Percentiles rank a stretch among this genome's conserved stretches.
These are phyloP conservation scores for Cladorrhinum sp. DNA, from an alignment of 2,329 filamentous ascomycete genomes.

Conservation along the genomic window DNA sequence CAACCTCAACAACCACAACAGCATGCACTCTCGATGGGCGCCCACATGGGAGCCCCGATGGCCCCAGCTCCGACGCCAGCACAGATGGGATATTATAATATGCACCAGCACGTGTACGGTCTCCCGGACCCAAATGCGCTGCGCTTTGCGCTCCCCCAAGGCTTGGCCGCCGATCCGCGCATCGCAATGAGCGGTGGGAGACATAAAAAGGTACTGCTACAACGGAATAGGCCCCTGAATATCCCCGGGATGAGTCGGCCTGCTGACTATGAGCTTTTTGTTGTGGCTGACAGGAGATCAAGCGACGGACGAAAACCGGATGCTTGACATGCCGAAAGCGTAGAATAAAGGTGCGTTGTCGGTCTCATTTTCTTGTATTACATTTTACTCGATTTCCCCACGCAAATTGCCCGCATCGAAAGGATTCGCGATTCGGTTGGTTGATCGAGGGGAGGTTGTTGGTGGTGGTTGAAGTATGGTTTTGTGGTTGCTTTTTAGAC, in stretches of 20 bases:
- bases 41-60: constrained; percentile 35
- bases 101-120: constrained; percentile 42
- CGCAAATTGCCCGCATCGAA: background rate
- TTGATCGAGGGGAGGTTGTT: background rate
- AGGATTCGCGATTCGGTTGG: background rate
- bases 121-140: constrained; percentile 41
- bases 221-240: constrained; percentile 7
- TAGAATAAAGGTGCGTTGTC: constrained; percentile 56
- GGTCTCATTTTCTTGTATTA: constrained; percentile 15
- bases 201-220: constrained; percentile 53
- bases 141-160: constrained; percentile 46
- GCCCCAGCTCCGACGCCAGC: constrained; percentile 37
- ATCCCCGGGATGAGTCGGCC: constrained; percentile 9
- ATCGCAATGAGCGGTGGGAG: constrained; percentile 46
- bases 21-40: constrained; percentile 37
- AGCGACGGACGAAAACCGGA: constrained; percentile 61
- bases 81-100: constrained; percentile 44
- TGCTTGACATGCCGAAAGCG: constrained; percentile 61
- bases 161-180: constrained; percentile 42
- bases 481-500: background rate
- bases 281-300: constrained; percentile 51
- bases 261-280: constrained; percentile 29
- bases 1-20: constrained; percentile 23
- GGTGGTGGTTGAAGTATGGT: background rate
- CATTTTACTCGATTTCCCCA: constrained; percentile 4